Evolutionary conservation across 192 early-diverging fungal genomes (phyloP), one percentile per base, ranked within the genome.

Genomic region (Allomyces macrogynus): DNA sequence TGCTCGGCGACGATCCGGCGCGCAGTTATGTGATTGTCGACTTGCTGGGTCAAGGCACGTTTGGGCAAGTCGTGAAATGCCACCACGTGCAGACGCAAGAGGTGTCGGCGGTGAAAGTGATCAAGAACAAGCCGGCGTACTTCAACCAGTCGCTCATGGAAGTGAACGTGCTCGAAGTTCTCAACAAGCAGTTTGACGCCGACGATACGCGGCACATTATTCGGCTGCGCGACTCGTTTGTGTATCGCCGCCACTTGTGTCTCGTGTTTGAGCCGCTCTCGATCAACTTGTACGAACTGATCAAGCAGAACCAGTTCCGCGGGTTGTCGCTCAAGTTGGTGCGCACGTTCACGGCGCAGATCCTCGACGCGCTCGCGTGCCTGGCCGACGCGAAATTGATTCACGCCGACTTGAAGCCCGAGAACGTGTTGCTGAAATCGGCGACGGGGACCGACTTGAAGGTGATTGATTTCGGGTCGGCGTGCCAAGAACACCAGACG

Each of bases 391-490:
- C 91, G 1, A 77, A 86, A 23, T 88, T 97, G 32, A 97, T 99
- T 61, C 96, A 99, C 73, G 93, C 93, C 63, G 96, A 99, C 78
- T 81, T 99, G 64, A 99, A 99, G 72, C 94, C 95, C 5, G 93
- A 99, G 76, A 98, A 98, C 71, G 90, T 95, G 44, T 70, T 98
- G 68, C 78, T 98, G 40, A 89, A 87, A 76, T 86, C 82, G 84
- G 87, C 70, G 71, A 82, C 61, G 23, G 40, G 24, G 26, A 12
- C 23, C 26, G 12, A 42, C 32, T 40, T 99, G 71, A 99, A 99
- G 73, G 88, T 99, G 22, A 99, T 99, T 64, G 95, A 99, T 78
- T 95, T 96, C 80, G 95, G 95, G n/a, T 92, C 89, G 3, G 93
- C 95, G 0, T 96, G 93, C 70, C 86, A 92, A 64, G 92, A 93